Evolutionary conservation across 208 protist genomes (phyloP), one percentile per base, ranked within the genome.

Genomic region (Trypanosoma grayi): DNA sequence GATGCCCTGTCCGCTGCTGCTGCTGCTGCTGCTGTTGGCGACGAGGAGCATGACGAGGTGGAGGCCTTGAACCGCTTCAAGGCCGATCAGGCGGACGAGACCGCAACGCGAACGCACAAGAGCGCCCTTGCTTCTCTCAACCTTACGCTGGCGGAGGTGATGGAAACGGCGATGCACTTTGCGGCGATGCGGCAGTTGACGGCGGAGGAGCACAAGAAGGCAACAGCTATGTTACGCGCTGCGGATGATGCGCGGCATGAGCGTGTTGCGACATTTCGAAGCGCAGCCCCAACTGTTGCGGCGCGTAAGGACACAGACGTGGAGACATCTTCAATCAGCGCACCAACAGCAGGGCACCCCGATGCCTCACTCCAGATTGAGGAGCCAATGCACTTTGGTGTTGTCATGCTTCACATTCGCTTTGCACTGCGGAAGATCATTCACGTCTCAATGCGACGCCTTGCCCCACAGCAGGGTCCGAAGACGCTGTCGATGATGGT

Each of bases 371-470:
- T 90, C 13, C 75, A 77, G 45, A 60, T 95, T 39, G 82, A 87
- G 59, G 83, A 94, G 34, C 85, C 82, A 10, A 73, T 65, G 18
- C 74, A 95, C 66, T 92, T 81, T 66, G 85, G 83, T 11, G 83
- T 95, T 25, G 81, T 68, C 11, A 24, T 95, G 51, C 81, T 95
- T 57, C 89, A 95, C 56, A 52, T 93, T 14, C 75, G 77, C 24
- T 95, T 87, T 75, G 89, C 89, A 3, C 72, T 95, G 31, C 77
- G 82, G 47, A 95, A 95, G 55, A 73, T 92, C 20, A 76, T 95
- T 28, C 89, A 95, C 66, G 77, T 75, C 14, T 82, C 79, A 2
- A 69, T 91, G 61, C 88, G 88, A 1, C 82, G 81, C 1, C 67
- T 87, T 31, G 74, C 76, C 11, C 58, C 71, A 22, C 75, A 87